Conservation (phyloP, 1,139 yeast species). For the Scheffersomyces stambukii region DNA sequence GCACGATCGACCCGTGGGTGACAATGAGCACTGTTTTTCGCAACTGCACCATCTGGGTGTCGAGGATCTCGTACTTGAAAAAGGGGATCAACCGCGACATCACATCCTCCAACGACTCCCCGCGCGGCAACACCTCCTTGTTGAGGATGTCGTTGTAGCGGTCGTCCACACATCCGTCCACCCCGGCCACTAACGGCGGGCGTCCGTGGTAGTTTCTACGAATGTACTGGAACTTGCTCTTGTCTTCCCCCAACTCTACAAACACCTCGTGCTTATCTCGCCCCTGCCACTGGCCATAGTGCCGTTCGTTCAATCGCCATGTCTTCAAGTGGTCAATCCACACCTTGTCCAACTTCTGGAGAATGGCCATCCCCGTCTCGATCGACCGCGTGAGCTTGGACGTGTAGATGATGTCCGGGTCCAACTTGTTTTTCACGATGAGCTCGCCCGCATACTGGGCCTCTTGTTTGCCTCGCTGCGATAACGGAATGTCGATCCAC, state of each 20-base stretch:
- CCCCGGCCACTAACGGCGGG: slow-evolving; percentile 49
- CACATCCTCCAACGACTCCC: slow-evolving; percentile 70
- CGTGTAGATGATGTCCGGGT: slow-evolving; percentile 58
- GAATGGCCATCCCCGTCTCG: slow-evolving; percentile 60
- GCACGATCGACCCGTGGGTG: slow-evolving; percentile 73
- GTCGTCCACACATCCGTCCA: slow-evolving; percentile 39
- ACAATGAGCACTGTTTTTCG: slow-evolving; percentile 54
- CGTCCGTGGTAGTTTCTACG: slow-evolving; percentile 65
- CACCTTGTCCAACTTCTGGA: slow-evolving; percentile 39
- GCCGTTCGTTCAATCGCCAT: slow-evolving; percentile 78
- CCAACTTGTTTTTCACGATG: slow-evolving; percentile 32
- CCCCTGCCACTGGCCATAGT: slow-evolving; percentile 78
- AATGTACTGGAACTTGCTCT: slow-evolving; percentile 51
- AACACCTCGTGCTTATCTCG: slow-evolving; percentile 49
- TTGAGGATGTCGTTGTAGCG: slow-evolving; percentile 33
- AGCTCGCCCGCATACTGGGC: slow-evolving; percentile 58
- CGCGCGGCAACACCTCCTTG: slow-evolving; percentile 45
- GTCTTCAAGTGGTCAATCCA: slow-evolving; percentile 50
- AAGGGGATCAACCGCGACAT: slow-evolving; percentile 58
- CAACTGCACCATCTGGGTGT: slow-evolving; percentile 26
- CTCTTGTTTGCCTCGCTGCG: slow-evolving; percentile 57
- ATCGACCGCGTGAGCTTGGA: slow-evolving; percentile 63
- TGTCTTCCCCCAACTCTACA: slow-evolving; percentile 51
- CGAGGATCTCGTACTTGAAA: slow-evolving; percentile 38
- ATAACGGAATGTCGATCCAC: slow-evolving; percentile 72